These are phyloP conservation scores for Grosmannia clavigera DNA, from an alignment of 2,329 filamentous ascomycete species.

Conservation along the genomic window DNA sequence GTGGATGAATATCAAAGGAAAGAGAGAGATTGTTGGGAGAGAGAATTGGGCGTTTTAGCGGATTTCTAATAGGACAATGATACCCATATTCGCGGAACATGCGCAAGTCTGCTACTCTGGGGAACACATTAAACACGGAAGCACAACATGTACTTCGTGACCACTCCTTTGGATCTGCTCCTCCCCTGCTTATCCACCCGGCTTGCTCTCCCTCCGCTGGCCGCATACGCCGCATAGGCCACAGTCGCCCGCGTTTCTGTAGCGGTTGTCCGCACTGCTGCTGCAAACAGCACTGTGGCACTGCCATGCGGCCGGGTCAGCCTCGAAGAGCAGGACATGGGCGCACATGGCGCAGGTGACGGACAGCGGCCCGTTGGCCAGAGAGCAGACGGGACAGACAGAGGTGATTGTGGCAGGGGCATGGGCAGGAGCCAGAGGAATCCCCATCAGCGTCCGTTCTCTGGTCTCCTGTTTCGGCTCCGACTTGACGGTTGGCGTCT, in stretches of 20 bases:
- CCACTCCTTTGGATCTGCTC: too few relatives aligned
- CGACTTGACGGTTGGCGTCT: not conserved
- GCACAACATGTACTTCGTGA: too few relatives aligned
- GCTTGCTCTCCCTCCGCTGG: constrained; percentile 12
- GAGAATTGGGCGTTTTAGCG: not conserved
- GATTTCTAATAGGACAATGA: not conserved
- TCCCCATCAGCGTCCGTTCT: not conserved
- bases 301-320: constrained; percentile 47
- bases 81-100: not conserved
- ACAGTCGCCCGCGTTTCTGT: constrained; percentile 57
- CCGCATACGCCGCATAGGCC: constrained; percentile 62
- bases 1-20: not conserved
- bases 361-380: constrained; percentile 40
- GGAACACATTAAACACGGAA: not conserved
- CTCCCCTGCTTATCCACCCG: too few relatives aligned
- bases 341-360: constrained; percentile 57
- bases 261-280: constrained; percentile 34
- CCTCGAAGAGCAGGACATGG: constrained; percentile 49
- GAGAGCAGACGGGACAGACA: constrained; percentile 54
- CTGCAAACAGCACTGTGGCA: constrained; percentile 46
- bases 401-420: not conserved
- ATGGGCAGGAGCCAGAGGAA: not conserved
- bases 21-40: not conserved
- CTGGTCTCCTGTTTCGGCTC: not conserved
- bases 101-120: too few relatives aligned